Evolutionary conservation across 106 monocot species (phyloP).

Genomic region (Dioscorea dumetorum): DNA sequence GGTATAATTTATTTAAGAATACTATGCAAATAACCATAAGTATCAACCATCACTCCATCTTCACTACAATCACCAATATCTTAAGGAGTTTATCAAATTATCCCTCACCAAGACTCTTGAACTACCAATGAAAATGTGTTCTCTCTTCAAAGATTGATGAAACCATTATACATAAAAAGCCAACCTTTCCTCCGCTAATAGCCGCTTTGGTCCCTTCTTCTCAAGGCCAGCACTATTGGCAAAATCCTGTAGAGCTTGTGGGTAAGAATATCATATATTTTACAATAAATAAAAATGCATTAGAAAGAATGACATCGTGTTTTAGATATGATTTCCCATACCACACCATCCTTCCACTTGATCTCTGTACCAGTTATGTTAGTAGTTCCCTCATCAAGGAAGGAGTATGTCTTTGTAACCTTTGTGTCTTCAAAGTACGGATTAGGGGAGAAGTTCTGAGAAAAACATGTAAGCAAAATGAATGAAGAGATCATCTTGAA

Average conservation of each 20-base stretch:
- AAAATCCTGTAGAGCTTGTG: conserved; percentile 35
- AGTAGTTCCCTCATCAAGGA: conserved; percentile 55
- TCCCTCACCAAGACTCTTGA: no score
- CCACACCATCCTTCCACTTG: conserved; percentile 76
- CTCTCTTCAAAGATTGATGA: background rate
- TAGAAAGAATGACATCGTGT: background rate
- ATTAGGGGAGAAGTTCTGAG: conserved; percentile 62
- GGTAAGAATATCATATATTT: background rate
- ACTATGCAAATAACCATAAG: no score
- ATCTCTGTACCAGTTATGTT: conserved; percentile 55
- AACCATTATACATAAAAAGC: background rate
- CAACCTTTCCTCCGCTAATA: conserved; percentile 57
- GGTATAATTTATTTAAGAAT: no score
- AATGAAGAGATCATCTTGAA: background rate
- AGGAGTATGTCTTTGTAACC: conserved; percentile 49
- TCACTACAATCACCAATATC: no score
- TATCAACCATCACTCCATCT: no score
- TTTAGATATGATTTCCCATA: conserved; percentile 9
- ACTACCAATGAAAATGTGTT: no score
- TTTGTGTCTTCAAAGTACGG: conserved; percentile 71
- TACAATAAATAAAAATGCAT: background rate
- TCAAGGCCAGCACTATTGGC: conserved; percentile 43
- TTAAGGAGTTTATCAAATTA: no score
- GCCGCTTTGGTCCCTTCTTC: conserved; percentile 56
- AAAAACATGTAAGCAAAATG: background rate